These are phyloP conservation scores for Sclerotinia trifoliorum DNA, from an alignment of 2,329 filamentous ascomycete genomes.

Conservation along the genomic window DNA sequence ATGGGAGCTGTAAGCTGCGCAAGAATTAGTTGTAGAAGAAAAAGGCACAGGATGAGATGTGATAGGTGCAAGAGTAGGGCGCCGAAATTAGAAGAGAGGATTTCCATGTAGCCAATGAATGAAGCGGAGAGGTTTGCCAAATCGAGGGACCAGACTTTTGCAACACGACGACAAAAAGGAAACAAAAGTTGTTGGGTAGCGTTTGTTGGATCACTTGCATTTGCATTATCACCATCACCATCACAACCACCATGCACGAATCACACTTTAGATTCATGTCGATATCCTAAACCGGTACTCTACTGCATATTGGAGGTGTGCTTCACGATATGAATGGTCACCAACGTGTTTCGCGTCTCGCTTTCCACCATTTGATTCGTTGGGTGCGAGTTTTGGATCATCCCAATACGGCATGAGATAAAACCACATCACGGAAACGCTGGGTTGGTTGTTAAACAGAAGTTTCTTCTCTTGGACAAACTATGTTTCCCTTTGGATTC, in stretches of 20 bases:
- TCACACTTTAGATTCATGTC: slow-evolving; percentile 9
- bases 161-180: slow-evolving; percentile 4
- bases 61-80: slow-evolving; percentile 15
- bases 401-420: slow-evolving; percentile 1
- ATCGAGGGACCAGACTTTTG: slow-evolving; percentile 15
- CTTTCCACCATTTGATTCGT: slow-evolving; percentile 16
- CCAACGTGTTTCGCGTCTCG: slow-evolving; percentile 29
- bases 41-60: background rate
- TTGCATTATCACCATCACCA: slow-evolving; percentile 11
- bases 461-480: slow-evolving; percentile 20
- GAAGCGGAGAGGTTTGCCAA: slow-evolving; percentile 1
- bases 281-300: background rate
- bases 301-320: slow-evolving; percentile 31
- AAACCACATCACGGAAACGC: background rate
- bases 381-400: background rate
- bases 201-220: slow-evolving; percentile 7
- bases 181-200: slow-evolving; percentile 2
- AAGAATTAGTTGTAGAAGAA: background rate
- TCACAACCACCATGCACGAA: slow-evolving; percentile 8
- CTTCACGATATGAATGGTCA: slow-evolving; percentile 33
- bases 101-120: slow-evolving; percentile 17
- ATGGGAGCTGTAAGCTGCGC: slow-evolving; percentile 7
- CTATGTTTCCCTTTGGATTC: slow-evolving; percentile 23
- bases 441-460: slow-evolving; percentile 25
- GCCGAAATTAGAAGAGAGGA: slow-evolving; percentile 15